Percentiles rank a stretch among this genome's conserved stretches.
phyloP scores from a whole-genome alignment of 768 basidiomycete genomes.

The Naganishia friedmannii region DNA sequence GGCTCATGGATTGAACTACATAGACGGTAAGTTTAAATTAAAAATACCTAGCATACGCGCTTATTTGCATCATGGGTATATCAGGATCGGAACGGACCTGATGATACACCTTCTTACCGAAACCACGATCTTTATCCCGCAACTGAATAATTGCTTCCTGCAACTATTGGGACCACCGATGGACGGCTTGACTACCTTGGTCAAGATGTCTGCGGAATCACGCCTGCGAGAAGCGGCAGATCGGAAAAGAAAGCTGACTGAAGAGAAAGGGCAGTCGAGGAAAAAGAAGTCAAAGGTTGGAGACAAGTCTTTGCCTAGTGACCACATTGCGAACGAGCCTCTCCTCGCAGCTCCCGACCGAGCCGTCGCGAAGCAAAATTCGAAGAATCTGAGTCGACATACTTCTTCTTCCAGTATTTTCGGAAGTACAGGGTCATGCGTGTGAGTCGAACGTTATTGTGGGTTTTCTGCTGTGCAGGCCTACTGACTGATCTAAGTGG shows the following conservation, averaged over 20 bases:
- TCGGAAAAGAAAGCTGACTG: constrained; percentile 23
- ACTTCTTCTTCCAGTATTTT: neutral
- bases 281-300: constrained; percentile 2
- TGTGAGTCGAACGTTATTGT: neutral
- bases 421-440: neutral
- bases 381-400: constrained; percentile 1
- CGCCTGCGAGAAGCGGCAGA: constrained; percentile 1
- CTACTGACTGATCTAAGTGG: neutral
- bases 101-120: constrained; percentile 67
- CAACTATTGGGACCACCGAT: constrained; percentile 77
- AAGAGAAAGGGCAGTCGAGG: neutral
- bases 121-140: constrained; percentile 62
- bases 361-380: constrained; percentile 25
- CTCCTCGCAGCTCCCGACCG: constrained; percentile 44
- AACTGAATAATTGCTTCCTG: constrained; percentile 79
- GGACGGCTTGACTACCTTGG: constrained; percentile 54
- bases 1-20: constrained; percentile 40
- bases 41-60: neutral
- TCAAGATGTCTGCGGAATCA: constrained; percentile 16
- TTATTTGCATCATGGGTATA: neutral
- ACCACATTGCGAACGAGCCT: constrained; percentile 31
- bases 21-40: constrained; percentile 23
- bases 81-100: constrained; percentile 73
- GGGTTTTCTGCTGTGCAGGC: neutral
- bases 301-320: neutral